These are phyloP conservation scores for Pouteria glomerata DNA, from an alignment of 148 eudicot species.

Conservation along the genomic window DNA sequence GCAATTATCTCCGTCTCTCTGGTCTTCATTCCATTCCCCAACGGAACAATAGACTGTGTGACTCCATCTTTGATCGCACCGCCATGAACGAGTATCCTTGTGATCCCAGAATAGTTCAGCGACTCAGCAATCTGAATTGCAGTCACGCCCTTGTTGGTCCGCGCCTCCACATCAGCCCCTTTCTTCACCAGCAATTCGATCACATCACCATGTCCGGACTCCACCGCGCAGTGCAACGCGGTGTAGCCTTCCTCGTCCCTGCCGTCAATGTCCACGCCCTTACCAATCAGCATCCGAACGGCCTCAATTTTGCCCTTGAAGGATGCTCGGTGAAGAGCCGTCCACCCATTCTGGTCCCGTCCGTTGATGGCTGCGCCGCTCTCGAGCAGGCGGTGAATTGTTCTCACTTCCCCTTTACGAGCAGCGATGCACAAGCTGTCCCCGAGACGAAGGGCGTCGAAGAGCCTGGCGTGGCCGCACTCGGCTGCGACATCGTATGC, in stretches of 20 bases:
- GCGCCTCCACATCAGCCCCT: constrained; percentile 35
- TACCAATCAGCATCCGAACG: constrained; percentile 25
- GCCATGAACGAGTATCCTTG: constrained; percentile 31
- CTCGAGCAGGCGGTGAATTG: constrained; percentile 33
- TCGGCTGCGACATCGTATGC: constrained; percentile 45
- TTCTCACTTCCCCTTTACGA: constrained; percentile 40
- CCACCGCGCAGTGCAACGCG: constrained; percentile 51
- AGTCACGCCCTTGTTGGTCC: constrained; percentile 34
- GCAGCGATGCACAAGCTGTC: constrained; percentile 39
- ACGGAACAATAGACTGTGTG: background rate
- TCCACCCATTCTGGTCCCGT: constrained; percentile 47
- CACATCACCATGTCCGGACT: constrained; percentile 42
- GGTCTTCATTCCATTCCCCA: constrained; percentile 7
- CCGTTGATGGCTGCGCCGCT: constrained; percentile 39
- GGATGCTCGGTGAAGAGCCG: constrained; percentile 38
- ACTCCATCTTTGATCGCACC: constrained; percentile 20
- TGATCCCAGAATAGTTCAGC: constrained; percentile 34
- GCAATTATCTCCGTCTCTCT: background rate
- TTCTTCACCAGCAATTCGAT: constrained; percentile 42
- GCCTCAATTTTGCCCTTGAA: constrained; percentile 39
- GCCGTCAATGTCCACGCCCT: constrained; percentile 32
- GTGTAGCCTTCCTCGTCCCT: constrained; percentile 45
- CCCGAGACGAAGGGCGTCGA: constrained; percentile 36
- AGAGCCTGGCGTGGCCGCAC: constrained; percentile 34
- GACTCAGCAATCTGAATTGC: constrained; percentile 40